Evolutionary conservation across 139 green algal species (phyloP).

Genomic region (Chlorella vulgaris): DNA sequence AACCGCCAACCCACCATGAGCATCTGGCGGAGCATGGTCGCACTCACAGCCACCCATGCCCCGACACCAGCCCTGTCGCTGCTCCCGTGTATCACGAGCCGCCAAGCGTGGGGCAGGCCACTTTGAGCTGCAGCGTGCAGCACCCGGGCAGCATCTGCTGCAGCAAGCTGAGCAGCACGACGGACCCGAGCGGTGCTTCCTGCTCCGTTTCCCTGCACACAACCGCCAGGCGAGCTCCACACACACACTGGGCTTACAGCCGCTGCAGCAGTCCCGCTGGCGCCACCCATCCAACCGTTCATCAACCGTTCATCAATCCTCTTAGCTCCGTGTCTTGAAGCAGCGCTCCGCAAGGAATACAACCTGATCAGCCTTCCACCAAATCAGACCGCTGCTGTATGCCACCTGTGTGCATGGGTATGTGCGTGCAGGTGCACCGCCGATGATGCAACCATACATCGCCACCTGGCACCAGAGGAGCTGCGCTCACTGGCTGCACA

Average conservation of each 20-base stretch:
- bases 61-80: neutral
- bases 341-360: too few relatives aligned
- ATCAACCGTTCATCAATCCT: too few relatives aligned
- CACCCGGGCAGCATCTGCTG: slow-evolving; percentile 49
- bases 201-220: slow-evolving; percentile 42
- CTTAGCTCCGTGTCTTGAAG: too few relatives aligned
- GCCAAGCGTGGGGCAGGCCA: slow-evolving; percentile 5
- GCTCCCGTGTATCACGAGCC: slow-evolving; percentile 26
- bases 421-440: slow-evolving; percentile 14
- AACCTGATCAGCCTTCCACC: too few relatives aligned
- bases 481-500: slow-evolving; percentile 38
- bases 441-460: neutral
- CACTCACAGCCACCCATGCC: neutral
- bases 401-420: neutral
- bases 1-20: too few relatives aligned
- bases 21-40: neutral
- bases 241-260: neutral
- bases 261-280: too few relatives aligned
- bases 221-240: slow-evolving; percentile 22
- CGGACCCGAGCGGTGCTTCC: slow-evolving; percentile 9
- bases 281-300: too few relatives aligned
- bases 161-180: slow-evolving; percentile 36
- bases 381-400: neutral
- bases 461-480: slow-evolving; percentile 32
- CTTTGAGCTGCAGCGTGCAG: slow-evolving; percentile 32